A percentile compares a stretch with the other conserved stretches of the same genome.
phyloP scores from a whole-genome alignment of 306 rosid species.

The Prunus davidiana region DNA sequence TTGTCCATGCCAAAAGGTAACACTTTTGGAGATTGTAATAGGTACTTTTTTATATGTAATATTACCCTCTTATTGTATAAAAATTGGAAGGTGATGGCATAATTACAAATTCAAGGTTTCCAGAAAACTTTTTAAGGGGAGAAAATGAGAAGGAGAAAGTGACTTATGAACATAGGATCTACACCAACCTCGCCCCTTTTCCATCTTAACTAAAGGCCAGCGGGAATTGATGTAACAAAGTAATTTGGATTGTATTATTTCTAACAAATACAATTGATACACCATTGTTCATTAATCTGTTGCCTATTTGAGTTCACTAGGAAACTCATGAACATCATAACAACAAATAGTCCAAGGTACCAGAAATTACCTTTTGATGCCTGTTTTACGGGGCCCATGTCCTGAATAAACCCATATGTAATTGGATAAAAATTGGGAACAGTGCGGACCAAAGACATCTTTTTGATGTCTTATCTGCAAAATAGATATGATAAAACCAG shows the following conservation, averaged over 20 bases:
- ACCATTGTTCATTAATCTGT: not conserved
- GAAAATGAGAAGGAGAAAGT: not conserved
- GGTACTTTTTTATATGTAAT: too few relatives aligned
- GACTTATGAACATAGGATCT: not conserved
- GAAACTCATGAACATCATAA: not conserved
- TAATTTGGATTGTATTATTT: not conserved
- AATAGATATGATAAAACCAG: not conserved
- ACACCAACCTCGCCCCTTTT: not conserved
- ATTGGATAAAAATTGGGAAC: conserved; percentile 66
- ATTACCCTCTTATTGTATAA: not conserved
- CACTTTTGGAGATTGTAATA: not conserved
- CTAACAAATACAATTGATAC: not conserved
- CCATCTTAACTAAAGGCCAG: not conserved
- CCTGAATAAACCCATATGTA: conserved; percentile 81
- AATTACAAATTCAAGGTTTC: not conserved
- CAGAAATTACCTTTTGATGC: conserved; percentile 65
- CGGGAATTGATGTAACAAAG: not conserved
- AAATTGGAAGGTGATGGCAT: not conserved
- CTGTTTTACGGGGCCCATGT: conserved; percentile 64
- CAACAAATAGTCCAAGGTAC: not conserved
- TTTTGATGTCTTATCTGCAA: conserved; percentile 81
- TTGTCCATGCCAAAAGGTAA: not conserved
- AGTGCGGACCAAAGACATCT: conserved; percentile 55
- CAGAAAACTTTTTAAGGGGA: not conserved
- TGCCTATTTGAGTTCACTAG: not conserved